These are phyloP conservation scores for Penicillium bialowiezense DNA, from an alignment of 495 filamentous ascomycete species.

Conservation along the genomic window DNA sequence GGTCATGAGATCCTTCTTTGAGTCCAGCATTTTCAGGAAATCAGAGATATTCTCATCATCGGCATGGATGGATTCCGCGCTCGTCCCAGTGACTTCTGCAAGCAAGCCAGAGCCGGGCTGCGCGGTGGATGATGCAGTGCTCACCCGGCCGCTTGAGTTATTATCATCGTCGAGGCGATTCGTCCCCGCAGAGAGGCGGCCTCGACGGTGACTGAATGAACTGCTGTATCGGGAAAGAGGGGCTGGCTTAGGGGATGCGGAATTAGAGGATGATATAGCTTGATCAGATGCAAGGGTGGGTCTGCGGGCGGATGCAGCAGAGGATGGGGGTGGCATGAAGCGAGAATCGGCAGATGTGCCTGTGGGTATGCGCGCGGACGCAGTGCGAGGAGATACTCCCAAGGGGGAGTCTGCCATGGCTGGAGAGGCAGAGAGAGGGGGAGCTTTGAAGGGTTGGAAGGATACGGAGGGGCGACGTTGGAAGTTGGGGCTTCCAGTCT, in stretches of 20 bases:
- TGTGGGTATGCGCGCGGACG: constrained; percentile 49
- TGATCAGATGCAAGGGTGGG: constrained; percentile 53
- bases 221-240: constrained; percentile 71
- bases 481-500: constrained; percentile 47
- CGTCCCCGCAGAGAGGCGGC: constrained; percentile 64
- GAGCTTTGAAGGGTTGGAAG: constrained; percentile 93
- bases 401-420: constrained; percentile 52
- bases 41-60: constrained; percentile 92
- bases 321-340: constrained; percentile 57
- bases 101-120: constrained; percentile 85
- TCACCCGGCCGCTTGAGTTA: constrained; percentile 79
- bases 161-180: constrained; percentile 80
- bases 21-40: constrained; percentile 83
- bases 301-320: constrained; percentile 36
- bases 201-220: constrained; percentile 83
- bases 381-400: constrained; percentile 61
- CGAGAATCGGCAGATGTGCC: constrained; percentile 60
- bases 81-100: constrained; percentile 68
- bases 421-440: constrained; percentile 89
- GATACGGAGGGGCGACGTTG: constrained; percentile 81
- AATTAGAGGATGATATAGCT: constrained; percentile 55
- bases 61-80: constrained; percentile 74
- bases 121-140: constrained; percentile 72
- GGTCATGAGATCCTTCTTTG: constrained; percentile 72
- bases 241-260: constrained; percentile 72